These are phyloP conservation scores for Biscogniauxia sp. DNA, from an alignment of 2,329 filamentous ascomycete species.

Conservation along the genomic window DNA sequence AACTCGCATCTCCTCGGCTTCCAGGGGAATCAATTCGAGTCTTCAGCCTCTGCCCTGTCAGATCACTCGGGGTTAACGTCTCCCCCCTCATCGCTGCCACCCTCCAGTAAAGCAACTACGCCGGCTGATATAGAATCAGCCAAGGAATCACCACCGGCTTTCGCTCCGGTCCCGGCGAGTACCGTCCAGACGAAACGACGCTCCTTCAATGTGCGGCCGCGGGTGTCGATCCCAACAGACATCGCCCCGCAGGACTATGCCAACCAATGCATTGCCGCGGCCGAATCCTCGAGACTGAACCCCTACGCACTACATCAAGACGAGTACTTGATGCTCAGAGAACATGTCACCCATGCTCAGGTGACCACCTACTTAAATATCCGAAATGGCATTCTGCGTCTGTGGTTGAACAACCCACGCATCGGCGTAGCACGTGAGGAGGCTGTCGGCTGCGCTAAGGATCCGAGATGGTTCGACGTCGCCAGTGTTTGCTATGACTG, in stretches of 20 bases:
- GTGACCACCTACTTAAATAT: conserved; percentile 96
- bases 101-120: conserved; percentile 64
- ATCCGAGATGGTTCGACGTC: conserved; percentile 83
- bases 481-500: conserved; percentile 89
- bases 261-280: conserved; percentile 85
- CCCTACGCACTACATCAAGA: conserved; percentile 83
- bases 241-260: conserved; percentile 76
- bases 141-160: conserved; percentile 27
- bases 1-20: conserved; percentile 11
- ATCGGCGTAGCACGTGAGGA: conserved; percentile 79
- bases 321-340: conserved; percentile 77
- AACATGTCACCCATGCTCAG: conserved; percentile 81
- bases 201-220: conserved; percentile 64
- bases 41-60: conserved; percentile 51
- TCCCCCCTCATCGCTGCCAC: conserved; percentile 42
- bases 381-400: conserved; percentile 83
- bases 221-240: conserved; percentile 78
- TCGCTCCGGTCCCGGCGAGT: conserved; percentile 14
- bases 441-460: conserved; percentile 85
- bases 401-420: conserved; percentile 87
- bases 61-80: conserved; percentile 58
- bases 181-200: conserved; percentile 28
- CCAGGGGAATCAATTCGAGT: conserved; percentile 42
- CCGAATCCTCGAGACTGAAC: conserved; percentile 83
- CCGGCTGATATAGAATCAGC: conserved; percentile 48